Evolutionary conservation across 2,329 filamentous ascomycete species (phyloP).

Genomic region (Hypoxylon sp.): DNA sequence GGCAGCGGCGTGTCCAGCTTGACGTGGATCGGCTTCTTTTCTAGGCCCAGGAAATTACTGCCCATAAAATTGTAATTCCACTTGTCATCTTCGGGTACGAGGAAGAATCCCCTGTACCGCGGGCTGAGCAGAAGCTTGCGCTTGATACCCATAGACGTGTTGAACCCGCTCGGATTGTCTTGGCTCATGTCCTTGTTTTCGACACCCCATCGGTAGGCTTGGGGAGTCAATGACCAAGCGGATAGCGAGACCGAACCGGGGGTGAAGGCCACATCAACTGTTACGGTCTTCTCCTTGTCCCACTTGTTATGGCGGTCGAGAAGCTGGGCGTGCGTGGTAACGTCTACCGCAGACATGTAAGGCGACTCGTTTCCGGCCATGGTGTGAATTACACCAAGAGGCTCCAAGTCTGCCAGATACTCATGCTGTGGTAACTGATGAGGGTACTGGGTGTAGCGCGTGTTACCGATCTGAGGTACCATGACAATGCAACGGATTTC

Average conservation of each 20-base stretch:
- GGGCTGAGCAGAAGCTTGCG: constrained; percentile 93
- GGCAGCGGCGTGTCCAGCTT: constrained; percentile 91
- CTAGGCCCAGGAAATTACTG: constrained; percentile 84
- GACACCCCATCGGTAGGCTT: constrained; percentile 95
- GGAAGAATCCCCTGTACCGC: constrained; percentile 94
- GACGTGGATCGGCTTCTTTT: constrained; percentile 92
- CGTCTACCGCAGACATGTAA: constrained; percentile 96
- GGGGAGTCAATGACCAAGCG: constrained; percentile 91
- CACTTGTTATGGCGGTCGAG: constrained; percentile 85
- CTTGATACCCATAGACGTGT: constrained; percentile 92
- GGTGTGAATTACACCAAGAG: constrained; percentile 94
- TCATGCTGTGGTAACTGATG: constrained; percentile 93
- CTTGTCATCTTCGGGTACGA: constrained; percentile 87
- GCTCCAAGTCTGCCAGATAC: constrained; percentile 86
- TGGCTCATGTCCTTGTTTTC: constrained; percentile 94
- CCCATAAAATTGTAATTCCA: constrained; percentile 99
- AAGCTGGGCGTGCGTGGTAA: constrained; percentile 91
- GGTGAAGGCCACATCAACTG: constrained; percentile 95
- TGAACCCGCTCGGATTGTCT: constrained; percentile 95
- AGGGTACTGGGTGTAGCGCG: constrained; percentile 90
- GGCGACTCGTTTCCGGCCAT: constrained; percentile 93
- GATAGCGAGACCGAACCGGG: constrained; percentile 95
- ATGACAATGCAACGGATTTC: constrained; percentile 97
- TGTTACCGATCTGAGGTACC: constrained; percentile 95
- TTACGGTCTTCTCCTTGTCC: constrained; percentile 91